A percentile compares a stretch with the other conserved stretches of the same genome.
Evolutionary conservation across 2,329 filamentous ascomycete genomes (phyloP).

Genomic region (Epichloe baconii): DNA sequence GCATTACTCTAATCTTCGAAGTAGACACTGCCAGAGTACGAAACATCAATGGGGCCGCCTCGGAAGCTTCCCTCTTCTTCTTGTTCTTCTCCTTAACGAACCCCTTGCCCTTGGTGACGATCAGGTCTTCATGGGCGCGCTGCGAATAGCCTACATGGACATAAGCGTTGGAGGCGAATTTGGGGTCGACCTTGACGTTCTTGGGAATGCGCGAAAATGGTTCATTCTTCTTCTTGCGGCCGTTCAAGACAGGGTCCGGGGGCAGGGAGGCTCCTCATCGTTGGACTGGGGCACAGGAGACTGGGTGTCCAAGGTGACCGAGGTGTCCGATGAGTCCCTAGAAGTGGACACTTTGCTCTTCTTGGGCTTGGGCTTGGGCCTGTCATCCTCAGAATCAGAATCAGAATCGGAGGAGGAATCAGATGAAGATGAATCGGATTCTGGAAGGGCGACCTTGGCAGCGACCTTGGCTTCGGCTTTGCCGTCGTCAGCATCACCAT

Average conservation of each 20-base stretch:
- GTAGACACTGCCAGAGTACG: conserved; percentile 74
- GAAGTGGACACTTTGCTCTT: conserved; percentile 7
- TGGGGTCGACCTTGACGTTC: conserved; percentile 53
- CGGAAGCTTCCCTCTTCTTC: conserved; percentile 87
- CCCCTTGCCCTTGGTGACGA: conserved; percentile 84
- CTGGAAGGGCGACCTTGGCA: conserved; percentile 14
- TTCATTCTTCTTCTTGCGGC: conserved; percentile 41
- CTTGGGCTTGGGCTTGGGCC: conserved; percentile 12
- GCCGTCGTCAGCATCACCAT: neutral
- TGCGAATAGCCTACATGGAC: conserved; percentile 79
- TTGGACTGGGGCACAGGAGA: conserved; percentile 27
- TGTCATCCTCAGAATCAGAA: conserved; percentile 18
- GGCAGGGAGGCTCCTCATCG: conserved; percentile 36
- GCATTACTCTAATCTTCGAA: conserved; percentile 62
- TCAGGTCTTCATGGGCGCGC: conserved; percentile 74
- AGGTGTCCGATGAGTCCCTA: conserved; percentile 28
- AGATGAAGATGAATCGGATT: conserved; percentile 16
- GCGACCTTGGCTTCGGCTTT: conserved; percentile 7
- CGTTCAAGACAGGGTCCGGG: conserved; percentile 32
- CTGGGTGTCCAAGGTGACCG: conserved; percentile 38
- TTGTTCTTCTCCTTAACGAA: conserved; percentile 99
- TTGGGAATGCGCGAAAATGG: conserved; percentile 69
- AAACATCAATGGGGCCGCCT: conserved; percentile 76
- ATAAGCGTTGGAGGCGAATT: conserved; percentile 68
- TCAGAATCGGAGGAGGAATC: conserved; percentile 21